Conservation (phyloP, 768 basidiomycete genomes). For the Boletus subcaerulescens region DNA sequence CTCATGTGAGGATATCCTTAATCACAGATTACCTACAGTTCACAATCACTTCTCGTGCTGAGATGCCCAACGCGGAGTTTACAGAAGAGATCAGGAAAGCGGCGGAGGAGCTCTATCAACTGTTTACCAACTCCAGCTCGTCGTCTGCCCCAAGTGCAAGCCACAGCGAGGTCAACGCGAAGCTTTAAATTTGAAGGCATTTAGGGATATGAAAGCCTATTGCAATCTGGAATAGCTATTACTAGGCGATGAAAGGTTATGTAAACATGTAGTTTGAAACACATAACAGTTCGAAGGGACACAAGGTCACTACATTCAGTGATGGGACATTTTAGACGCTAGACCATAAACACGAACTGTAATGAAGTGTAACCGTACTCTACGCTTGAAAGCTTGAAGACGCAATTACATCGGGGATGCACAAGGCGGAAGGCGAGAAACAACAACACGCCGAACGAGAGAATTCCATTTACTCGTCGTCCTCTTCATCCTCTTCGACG, state of each 20-base stretch:
- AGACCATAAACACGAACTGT: background rate
- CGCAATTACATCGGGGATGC: conserved; percentile 9
- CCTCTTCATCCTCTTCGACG: conserved; percentile 43
- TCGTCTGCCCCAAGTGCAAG: background rate
- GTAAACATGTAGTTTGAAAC: too few species aligned
- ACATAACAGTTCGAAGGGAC: background rate
- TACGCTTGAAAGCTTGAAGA: background rate
- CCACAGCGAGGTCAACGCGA: conserved; percentile 7
- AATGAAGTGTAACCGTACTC: conserved; percentile 3
- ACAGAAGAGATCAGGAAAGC: conserved; percentile 63
- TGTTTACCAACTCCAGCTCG: conserved; percentile 37
- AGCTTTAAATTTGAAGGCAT: conserved; percentile 11
- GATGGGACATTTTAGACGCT: too few species aligned
- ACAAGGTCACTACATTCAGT: too few species aligned
- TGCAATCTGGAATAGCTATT: too few species aligned
- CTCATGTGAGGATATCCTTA: background rate
- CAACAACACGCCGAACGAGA: background rate
- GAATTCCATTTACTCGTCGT: conserved; percentile 22
- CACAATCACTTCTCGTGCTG: conserved; percentile 82
- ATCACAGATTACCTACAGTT: conserved; percentile 72
- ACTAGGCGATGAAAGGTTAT: too few species aligned
- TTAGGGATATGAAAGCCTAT: background rate
- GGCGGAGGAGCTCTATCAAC: conserved; percentile 64
- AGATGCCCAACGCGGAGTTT: conserved; percentile 78
- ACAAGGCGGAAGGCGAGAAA: background rate